Conservation (phyloP, 306 rosid species). For the Cucurbita pepo region DNA sequence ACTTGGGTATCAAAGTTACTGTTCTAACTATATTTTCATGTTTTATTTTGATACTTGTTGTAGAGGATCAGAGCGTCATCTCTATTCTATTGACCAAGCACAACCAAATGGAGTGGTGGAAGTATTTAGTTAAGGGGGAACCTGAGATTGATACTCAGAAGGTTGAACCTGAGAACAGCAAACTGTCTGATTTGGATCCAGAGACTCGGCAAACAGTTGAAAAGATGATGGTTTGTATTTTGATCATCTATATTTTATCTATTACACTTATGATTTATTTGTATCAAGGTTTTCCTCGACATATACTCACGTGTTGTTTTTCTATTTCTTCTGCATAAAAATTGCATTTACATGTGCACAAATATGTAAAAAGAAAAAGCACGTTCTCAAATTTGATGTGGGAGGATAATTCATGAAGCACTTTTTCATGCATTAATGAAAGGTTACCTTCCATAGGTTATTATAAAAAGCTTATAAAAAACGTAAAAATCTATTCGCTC, state of each 20-base stretch:
- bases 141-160: conserved; percentile 84
- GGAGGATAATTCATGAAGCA: background rate
- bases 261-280: background rate
- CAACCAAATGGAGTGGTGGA: conserved; percentile 99
- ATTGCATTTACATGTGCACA: background rate
- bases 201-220: conserved; percentile 83
- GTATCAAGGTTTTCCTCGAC: background rate
- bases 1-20: background rate
- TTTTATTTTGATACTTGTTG: conserved; percentile 5
- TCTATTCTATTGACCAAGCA: conserved; percentile 88
- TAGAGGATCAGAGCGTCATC: conserved; percentile 75
- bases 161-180: conserved; percentile 88
- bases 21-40: background rate
- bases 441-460: background rate
- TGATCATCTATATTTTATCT: background rate
- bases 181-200: conserved; percentile 70
- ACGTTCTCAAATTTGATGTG: background rate
- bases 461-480: background rate
- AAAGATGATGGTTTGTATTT: conserved; percentile 74
- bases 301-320: background rate
- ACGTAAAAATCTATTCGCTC: background rate
- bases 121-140: conserved; percentile 69
- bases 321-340: background rate
- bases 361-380: background rate
- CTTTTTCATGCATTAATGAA: background rate